These are phyloP conservation scores for Penicillium daleae DNA, from an alignment of 495 filamentous ascomycete genomes.

Conservation along the genomic window DNA sequence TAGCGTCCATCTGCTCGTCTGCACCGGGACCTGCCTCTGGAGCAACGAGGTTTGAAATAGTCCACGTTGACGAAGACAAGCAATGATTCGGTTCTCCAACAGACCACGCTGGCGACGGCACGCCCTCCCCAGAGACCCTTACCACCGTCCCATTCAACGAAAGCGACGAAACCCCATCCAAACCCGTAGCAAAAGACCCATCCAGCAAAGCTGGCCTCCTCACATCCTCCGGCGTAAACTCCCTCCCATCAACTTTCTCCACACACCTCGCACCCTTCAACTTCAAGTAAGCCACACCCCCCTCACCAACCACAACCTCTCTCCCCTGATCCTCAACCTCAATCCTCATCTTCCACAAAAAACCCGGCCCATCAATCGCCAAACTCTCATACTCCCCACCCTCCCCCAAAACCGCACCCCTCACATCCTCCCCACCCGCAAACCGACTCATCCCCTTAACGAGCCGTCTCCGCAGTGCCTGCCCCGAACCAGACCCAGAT, in stretches of 20 bases:
- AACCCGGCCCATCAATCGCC: slow-evolving; percentile 75
- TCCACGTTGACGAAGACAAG: slow-evolving; percentile 34
- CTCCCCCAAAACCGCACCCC: slow-evolving; percentile 80
- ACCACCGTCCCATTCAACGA: neutral
- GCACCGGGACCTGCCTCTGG: slow-evolving; percentile 43
- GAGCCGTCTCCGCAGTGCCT: slow-evolving; percentile 54
- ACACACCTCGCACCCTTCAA: slow-evolving; percentile 62
- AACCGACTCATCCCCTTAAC: slow-evolving; percentile 70
- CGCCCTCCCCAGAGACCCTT: neutral
- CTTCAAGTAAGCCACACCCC: slow-evolving; percentile 69
- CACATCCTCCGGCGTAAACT: slow-evolving; percentile 44
- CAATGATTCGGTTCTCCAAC: slow-evolving; percentile 21
- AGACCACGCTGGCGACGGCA: slow-evolving; percentile 19
- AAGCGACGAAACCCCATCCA: slow-evolving; percentile 21
- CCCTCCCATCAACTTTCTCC: slow-evolving; percentile 45
- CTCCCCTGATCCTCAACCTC: slow-evolving; percentile 62
- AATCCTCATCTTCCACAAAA: slow-evolving; percentile 73
- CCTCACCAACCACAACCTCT: slow-evolving; percentile 63
- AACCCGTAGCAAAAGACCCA: slow-evolving; percentile 37
- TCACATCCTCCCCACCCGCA: slow-evolving; percentile 52
- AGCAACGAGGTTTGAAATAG: slow-evolving; percentile 50
- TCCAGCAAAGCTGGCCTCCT: slow-evolving; percentile 52
- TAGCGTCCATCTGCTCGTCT: slow-evolving; percentile 50
- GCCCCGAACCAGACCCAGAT: slow-evolving; percentile 41
- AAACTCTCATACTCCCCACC: slow-evolving; percentile 97